Base-by-base conservation (phyloP, 2,329 filamentous ascomycete genomes). In the Trichophyton benhamiae region DNA sequence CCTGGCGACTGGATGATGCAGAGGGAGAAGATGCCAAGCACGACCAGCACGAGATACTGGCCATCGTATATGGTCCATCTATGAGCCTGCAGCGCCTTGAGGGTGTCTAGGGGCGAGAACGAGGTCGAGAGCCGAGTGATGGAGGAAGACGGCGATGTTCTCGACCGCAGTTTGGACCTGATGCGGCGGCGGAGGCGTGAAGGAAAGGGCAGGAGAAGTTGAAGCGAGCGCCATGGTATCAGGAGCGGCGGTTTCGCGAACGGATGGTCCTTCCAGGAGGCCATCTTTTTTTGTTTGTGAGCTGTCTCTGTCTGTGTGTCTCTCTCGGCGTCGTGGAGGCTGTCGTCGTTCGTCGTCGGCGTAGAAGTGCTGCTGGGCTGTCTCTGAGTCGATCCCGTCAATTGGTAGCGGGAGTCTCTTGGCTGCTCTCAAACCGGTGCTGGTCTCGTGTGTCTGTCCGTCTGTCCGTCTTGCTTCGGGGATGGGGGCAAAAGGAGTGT, bases 31-130 rank as follows among this genome's bases (percentile, higher is more conserved):
- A 95, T 83, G 67, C 84, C 85, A 58, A 95, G 75, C 60, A 87
- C 81, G 63, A 85, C 82, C 30, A 95, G 76, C 62, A 92, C 78
- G 58, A 89, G 74, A 74, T 96, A 95, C 76, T 96, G 91, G 46
- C 88, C 82, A 74, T 97, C 92, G 72, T 91, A 88, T 59, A 86
- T 78, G 59, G 83, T 87, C 89, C 89, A 96, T 65, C 84, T 84
- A 72, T 94, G 89, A 63, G 82, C 82, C 68, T 87, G 86, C 65
- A 96, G 79, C 42, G 87, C 83, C 63, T 84, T 83, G 64, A 96
- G 75, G 11, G 90, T 91, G 70, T 95, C 87, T 68, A 82, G 79
- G 3, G 89, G 86, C 66, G 87, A 91, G 74, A 91, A 88, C 0
- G 91, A 96, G 15, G 85, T 91, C 74, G 95, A 83, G 61, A 96